phyloP scores from a whole-genome alignment of 805 yeast genomes.

The Hanseniaspora thailandica region DNA sequence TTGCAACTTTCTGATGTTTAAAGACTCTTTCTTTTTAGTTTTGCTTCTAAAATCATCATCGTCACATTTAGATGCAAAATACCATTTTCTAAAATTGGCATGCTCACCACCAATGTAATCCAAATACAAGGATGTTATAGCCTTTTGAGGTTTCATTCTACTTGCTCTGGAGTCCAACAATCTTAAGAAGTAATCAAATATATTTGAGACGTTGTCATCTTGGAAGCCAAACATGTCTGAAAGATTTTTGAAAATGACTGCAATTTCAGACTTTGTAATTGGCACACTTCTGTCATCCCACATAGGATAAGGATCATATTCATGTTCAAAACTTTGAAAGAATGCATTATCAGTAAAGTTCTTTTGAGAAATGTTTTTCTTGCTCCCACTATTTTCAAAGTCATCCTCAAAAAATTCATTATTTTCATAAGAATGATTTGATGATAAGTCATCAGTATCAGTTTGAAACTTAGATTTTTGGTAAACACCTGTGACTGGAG shows the following conservation, averaged over 20 bases:
- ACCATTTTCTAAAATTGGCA: constrained; percentile 85
- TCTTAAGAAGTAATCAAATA: constrained; percentile 67
- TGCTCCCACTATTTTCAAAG: too few relatives aligned
- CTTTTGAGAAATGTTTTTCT: neutral
- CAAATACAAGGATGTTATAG: constrained; percentile 65
- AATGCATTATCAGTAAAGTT: constrained; percentile 32
- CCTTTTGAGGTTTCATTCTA: constrained; percentile 58
- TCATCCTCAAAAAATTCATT: neutral
- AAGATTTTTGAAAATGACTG: constrained; percentile 42
- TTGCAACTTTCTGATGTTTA: constrained; percentile 32
- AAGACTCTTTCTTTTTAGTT: constrained; percentile 54
- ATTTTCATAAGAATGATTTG: neutral
- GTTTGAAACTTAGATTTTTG: neutral
- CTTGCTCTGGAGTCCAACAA: constrained; percentile 80
- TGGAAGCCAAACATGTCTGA: constrained; percentile 70
- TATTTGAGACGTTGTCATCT: constrained; percentile 60
- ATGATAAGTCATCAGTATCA: neutral
- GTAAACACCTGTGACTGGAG: constrained; percentile 28
- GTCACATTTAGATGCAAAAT: constrained; percentile 71
- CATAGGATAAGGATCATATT: constrained; percentile 30
- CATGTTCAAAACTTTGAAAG: constrained; percentile 34
- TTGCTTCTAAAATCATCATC: constrained; percentile 73
- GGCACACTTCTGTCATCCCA: constrained; percentile 32
- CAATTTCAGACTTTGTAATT: constrained; percentile 42
- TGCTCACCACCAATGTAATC: constrained; percentile 87